Base-by-base conservation (phyloP, 805 yeast species). In the Metschnikowia picachoensis region DNA sequence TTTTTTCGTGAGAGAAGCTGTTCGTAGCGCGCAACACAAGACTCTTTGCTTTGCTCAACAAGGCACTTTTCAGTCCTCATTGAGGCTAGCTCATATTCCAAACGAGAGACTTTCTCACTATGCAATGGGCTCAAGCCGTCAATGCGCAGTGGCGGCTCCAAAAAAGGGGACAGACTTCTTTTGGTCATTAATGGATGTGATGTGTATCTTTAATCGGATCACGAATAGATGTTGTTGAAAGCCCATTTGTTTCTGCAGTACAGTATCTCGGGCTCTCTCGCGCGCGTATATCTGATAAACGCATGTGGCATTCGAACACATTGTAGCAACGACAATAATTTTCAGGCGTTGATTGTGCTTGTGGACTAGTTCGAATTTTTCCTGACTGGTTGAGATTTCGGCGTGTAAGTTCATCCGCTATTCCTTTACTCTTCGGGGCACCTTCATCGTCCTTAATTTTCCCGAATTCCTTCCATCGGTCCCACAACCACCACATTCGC, bases 41-140 rank as follows among this genome's bases (percentile, higher is more conserved):
- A 45, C 25, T 62, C 63, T 35, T 61, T 58, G 47, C 61, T 60
- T 40, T 60, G 60, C 46, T 60, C 55, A 33, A 65, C 51, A 30
- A 72, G 57, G 33, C 59, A 51, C 44, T 67, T 67, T 49, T 71
- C 76, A 1, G 73, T 62, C 35, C 60, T 58, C 35, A 62, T 39
- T 14, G 68, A 50, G 11, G 61, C 51, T 13, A 69, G 44, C 48
- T 70, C 71, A 45, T 61, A 70, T 51, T 66, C 67, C 14, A 70
- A 54, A 14, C 57, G 52, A 11, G 53, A 46, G 17, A 53, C 32
- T 8, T 36, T 46, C 11, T 54, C 56, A n/a, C 48, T 41, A 16
- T 31, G 39, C 9, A 29, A 8, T 13, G 33, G 10, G 8, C 40
- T 25, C 3, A 39, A 9, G 3, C 44, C 33, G 25, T 48, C 51